Evolutionary conservation across 1,284 basidiomycete species (phyloP).

Genomic region (Ceratobasidium sp.): DNA sequence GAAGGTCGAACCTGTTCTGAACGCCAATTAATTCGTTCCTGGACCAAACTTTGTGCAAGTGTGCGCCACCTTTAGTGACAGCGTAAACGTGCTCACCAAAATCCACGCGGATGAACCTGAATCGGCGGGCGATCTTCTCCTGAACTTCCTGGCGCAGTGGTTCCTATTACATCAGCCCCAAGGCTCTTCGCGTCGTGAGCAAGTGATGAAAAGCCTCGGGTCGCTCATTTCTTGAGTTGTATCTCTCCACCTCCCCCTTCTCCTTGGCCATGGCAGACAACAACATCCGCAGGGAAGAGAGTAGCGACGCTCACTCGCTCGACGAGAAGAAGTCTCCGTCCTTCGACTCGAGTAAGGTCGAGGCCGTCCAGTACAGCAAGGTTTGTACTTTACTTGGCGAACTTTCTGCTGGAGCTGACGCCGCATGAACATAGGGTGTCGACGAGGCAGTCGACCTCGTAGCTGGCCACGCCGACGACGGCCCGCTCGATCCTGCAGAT

Average conservation of each 20-base stretch:
- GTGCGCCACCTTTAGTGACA: no score
- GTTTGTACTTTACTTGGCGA: not conserved
- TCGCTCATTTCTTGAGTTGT: not conserved
- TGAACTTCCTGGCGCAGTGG: not conserved
- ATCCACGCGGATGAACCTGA: no score
- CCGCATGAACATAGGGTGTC: constrained; percentile 43
- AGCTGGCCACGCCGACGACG: constrained; percentile 50
- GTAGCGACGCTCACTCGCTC: constrained; percentile 22
- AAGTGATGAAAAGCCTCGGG: constrained; percentile 26
- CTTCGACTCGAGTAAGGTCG: constrained; percentile 2
- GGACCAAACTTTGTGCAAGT: no score
- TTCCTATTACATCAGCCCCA: not conserved
- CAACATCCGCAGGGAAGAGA: not conserved
- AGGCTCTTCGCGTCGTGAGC: not conserved
- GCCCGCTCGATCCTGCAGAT: constrained; percentile 49
- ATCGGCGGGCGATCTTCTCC: not conserved
- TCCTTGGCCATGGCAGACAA: constrained; percentile 18
- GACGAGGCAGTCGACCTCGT: constrained; percentile 52
- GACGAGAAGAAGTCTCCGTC: constrained; percentile 25
- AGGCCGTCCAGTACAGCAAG: constrained; percentile 37
- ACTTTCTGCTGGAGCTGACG: not conserved
- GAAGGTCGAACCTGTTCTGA: no score
- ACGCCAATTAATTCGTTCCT: no score
- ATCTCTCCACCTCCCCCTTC: not conserved
- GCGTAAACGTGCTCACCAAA: no score